phyloP scores from a whole-genome alignment of 495 filamentous ascomycete species.

The Aspergillus nanangensis region DNA sequence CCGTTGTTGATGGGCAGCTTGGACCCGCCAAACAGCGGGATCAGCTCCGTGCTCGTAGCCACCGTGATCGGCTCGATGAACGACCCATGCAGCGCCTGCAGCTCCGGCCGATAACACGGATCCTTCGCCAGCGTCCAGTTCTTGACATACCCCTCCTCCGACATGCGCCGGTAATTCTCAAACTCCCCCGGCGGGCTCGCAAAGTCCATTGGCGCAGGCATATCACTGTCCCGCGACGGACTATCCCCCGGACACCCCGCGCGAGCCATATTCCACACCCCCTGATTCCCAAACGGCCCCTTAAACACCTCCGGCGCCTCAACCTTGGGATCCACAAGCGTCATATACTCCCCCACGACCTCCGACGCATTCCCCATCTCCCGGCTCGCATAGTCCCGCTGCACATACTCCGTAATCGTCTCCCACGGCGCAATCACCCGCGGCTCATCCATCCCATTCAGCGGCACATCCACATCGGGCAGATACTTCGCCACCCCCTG shows the following conservation, averaged over 20 bases:
- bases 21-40: slow-evolving; percentile 65
- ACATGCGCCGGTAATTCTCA: slow-evolving; percentile 27
- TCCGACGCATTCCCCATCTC: not conserved
- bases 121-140: slow-evolving; percentile 56
- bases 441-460: slow-evolving; percentile 67
- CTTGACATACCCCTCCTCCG: slow-evolving; percentile 49
- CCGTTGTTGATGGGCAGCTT: slow-evolving; percentile 71
- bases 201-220: slow-evolving; percentile 30
- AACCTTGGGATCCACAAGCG: slow-evolving; percentile 3
- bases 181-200: slow-evolving; percentile 23
- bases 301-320: slow-evolving; percentile 5
- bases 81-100: slow-evolving; percentile 57
- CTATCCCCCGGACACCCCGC: slow-evolving; percentile 51
- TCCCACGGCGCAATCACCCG: slow-evolving; percentile 66
- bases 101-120: slow-evolving; percentile 53
- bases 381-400: slow-evolving; percentile 34
- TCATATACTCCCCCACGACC: slow-evolving; percentile 29
- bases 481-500: slow-evolving; percentile 50
- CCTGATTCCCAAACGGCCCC: not conserved
- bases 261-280: slow-evolving; percentile 53
- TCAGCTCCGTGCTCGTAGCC: slow-evolving; percentile 47
- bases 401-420: slow-evolving; percentile 49
- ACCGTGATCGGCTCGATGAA: slow-evolving; percentile 58
- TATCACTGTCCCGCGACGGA: slow-evolving; percentile 41
- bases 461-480: slow-evolving; percentile 64